Base-by-base conservation (phyloP, 2,329 filamentous ascomycete genomes). In the Aspergillus neotritici region DNA sequence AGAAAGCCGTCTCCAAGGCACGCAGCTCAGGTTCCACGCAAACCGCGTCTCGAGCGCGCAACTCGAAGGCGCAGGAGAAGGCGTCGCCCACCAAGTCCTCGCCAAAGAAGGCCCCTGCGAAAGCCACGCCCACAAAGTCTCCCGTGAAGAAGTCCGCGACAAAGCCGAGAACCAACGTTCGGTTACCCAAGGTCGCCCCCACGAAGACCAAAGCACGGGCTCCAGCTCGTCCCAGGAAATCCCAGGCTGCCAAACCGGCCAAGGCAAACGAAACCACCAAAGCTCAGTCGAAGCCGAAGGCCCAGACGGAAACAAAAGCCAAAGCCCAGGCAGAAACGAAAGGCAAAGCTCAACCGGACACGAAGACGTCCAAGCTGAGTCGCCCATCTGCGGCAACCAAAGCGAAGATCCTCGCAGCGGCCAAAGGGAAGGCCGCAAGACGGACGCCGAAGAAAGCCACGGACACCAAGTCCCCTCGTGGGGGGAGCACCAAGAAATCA, bases 341-440 rank as follows among this genome's bases (percentile, higher is more conserved):
- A 30, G 33, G n/a, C n/a, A n/a, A n/a, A n/a, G n/a, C n/a, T n/a
- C n/a, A n/a, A n/a, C n/a, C 46, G 11, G 55, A 53, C 13, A 49
- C 46, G 30, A 40, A 40, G 38, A 34, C 52, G 30, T 49, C 56
- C 11, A 53, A 54, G 28, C 50, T 61, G 25, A 62, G 53, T 33
- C 56, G 57, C 5, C 58, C 57, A 14, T 62, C 59, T 6, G 49
- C 52, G 12, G 55, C 56, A 37, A 58, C 59, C 25, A 63, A 63
- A 46, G 55, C 54, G 28, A 57, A 58, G 34, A 58, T 62, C 12
- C 46, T 57, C 10, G 52, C 50, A 34, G 49, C 54, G 31, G 52
- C 54, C 10, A 57, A 56, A 29, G 58, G 56, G 12, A 43, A 33
- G 3, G 34, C 46, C 30, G 45, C 41, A 30, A 59, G 47, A 28